These are phyloP conservation scores for Neoascochyta sp. DNA, from an alignment of 2,329 filamentous ascomycete species.

Conservation along the genomic window DNA sequence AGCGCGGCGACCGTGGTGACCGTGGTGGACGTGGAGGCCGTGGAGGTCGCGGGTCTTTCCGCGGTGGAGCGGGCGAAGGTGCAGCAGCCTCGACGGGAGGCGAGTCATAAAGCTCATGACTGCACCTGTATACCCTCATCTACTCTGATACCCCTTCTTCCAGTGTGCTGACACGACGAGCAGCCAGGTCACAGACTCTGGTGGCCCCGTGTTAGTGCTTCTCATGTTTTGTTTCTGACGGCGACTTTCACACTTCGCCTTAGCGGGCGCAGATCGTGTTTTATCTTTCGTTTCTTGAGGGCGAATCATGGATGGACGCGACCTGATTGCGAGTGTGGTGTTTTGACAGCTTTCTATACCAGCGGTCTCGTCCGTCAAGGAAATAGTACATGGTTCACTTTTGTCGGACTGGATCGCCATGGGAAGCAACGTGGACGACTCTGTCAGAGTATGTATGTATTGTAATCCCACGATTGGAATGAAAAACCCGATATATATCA, in stretches of 20 bases:
- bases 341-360: conserved; percentile 4
- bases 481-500: conserved; percentile 3
- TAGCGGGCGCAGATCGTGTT: conserved; percentile 30
- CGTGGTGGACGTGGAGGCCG: conserved; percentile 37
- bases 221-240: conserved; percentile 13
- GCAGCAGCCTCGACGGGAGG: conserved; percentile 35
- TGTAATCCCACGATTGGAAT: conserved; percentile 12
- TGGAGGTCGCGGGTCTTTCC: conserved; percentile 21
- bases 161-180: conserved; percentile 16
- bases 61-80: conserved; percentile 35
- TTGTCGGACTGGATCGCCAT: conserved; percentile 5
- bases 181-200: conserved; percentile 6
- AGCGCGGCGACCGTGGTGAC: conserved; percentile 38
- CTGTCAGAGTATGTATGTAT: conserved; percentile 16
- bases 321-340: conserved; percentile 1
- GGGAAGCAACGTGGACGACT: conserved; percentile 6
- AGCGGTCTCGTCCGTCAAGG: conserved; percentile 5
- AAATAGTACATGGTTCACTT: conserved; percentile 6
- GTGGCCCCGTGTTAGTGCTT: conserved; percentile 2
- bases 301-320: neutral
- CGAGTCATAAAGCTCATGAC: conserved; percentile 32
- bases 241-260: conserved; percentile 18
- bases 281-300: conserved; percentile 12
- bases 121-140: conserved; percentile 12
- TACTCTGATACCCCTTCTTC: conserved; percentile 34